Base-by-base conservation (phyloP, 352 stramenopile genomes). In the Phytophthora tentaculata region DNA sequence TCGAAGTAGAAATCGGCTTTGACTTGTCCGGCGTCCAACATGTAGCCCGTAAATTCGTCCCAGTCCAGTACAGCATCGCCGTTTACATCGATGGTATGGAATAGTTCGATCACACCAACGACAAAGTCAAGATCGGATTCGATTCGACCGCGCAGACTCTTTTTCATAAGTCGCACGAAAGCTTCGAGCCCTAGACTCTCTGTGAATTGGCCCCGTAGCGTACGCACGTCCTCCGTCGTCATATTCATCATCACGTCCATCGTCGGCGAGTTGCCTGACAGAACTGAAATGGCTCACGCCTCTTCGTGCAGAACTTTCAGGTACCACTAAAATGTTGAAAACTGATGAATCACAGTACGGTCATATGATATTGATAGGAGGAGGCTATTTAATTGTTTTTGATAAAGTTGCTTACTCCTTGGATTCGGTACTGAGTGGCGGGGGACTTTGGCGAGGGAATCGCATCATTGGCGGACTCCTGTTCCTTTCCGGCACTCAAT, bases 11-110 rank as follows among this genome's bases (percentile, higher is more conserved):
- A 84, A 45, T 92, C 80, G 1, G 80, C 73, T 54, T 83, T 81
- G 9, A 80, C 84, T 50, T 89, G 76, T 0, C 82, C 82, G 2
- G 80, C 82, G 53, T 97, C 89, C 49, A 96, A 82, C 75, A 96
- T 94, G 66, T 94, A 96, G 17, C 69, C 76, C 0, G 88, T 88
- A 60, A 97, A 97, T 69, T 97, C 91, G 61, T 97, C 90, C 91
- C 91, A 97, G 58, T 97, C 91, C 57, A 97, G 73, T 19, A 77
- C 72, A 12, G 79, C 77, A 71, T 97, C 90, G 2, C 90, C 91
- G 45, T 97, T 97, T 56, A 97, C 86, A 65, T 97, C 91, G 55
- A 97, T 96, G 17, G 91, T 92, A 37, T 93, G 85, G 71, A 97
- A 97, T 29, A 97, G 81, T 39, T 97, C 87, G 50, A 94, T 88